Conservation (phyloP, 2,329 filamentous ascomycete species). For the Talaromyces sp. region DNA sequence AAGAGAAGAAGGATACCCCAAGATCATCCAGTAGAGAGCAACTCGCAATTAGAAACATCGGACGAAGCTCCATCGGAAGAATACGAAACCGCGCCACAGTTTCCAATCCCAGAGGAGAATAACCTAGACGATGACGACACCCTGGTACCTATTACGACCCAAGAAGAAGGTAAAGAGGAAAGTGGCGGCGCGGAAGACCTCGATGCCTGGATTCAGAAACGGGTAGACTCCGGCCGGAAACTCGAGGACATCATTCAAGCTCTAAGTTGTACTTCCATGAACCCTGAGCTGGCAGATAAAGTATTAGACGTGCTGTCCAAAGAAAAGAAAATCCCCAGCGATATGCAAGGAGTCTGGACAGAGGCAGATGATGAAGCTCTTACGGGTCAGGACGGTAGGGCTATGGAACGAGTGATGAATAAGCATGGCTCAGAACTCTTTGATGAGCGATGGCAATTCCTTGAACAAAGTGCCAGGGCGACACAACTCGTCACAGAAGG, state of each 20-base stretch:
- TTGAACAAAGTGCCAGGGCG: constrained; percentile 20
- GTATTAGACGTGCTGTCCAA: constrained; percentile 32
- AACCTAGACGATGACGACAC: constrained; percentile 3
- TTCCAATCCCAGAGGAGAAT: constrained; percentile 2
- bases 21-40: background rate
- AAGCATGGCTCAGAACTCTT: constrained; percentile 45
- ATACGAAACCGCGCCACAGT: constrained; percentile 25
- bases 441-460: constrained; percentile 38
- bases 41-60: background rate
- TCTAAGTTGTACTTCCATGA: constrained; percentile 42
- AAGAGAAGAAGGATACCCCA: constrained; percentile 14
- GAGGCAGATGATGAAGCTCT: constrained; percentile 43
- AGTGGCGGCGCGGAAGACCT: constrained; percentile 13
- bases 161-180: background rate
- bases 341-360: constrained; percentile 49
- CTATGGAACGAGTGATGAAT: constrained; percentile 34
- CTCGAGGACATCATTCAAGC: constrained; percentile 33
- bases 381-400: constrained; percentile 31
- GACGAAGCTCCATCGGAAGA: constrained; percentile 15
- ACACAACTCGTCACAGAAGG: background rate
- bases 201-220: constrained; percentile 39
- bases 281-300: constrained; percentile 35
- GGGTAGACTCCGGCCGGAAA: constrained; percentile 30
- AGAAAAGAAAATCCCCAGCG: constrained; percentile 37
- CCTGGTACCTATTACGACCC: constrained; percentile 19